Base-by-base conservation (phyloP, 768 basidiomycete species). In the Megacollybia marginata region DNA sequence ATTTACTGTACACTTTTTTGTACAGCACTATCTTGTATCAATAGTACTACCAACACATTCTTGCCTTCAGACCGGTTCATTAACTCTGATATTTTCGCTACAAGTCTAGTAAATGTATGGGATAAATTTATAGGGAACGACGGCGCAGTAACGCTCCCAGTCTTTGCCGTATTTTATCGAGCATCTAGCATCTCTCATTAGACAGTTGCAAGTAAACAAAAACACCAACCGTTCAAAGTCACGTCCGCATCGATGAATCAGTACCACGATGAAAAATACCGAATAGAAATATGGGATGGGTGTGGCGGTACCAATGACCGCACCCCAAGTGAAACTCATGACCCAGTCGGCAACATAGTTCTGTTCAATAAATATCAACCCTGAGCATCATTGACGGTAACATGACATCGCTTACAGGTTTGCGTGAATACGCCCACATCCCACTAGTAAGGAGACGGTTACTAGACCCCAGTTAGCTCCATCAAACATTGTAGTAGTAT, bases 221-320 rank as follows among this genome's bases (percentile, higher is more conserved):
- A 16, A n/a, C 9, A 45, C 44, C 10, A 52, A 89, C 75, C 94
- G 78, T 65, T 94, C 95, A 65, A 98, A 96, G 75, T 99, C 96
- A 48, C 96, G 83, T 0, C 85, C 79, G 58, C 86, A 89, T 33
- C 96, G 82, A 61, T 98, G 96, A 36, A 92, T 74, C 48, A 99
- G 81, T 18, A 98, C 94, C 42, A 78, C 78, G 60, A 95, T 84
- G 75, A 98, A 98, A 78, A 98, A 99, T 46, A 92, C 74, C 11
- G 92, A 92, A 69, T 98, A 98, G 70, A 91, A 99, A 71, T 94
- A 94, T 1, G 93, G 93, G 62, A 98, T 95, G 45, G 85, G 77
- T 31, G 84, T 83, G 13, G 83, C 76, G 4, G 78, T 69, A 20
- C 90, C 88, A 45, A 89, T 79, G 62, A 85, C 69, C 44, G 82